Percentiles rank a stretch among this genome's conserved stretches.
These are phyloP conservation scores for Mycena chlorophos DNA, from an alignment of 768 basidiomycete genomes.

Conservation along the genomic window DNA sequence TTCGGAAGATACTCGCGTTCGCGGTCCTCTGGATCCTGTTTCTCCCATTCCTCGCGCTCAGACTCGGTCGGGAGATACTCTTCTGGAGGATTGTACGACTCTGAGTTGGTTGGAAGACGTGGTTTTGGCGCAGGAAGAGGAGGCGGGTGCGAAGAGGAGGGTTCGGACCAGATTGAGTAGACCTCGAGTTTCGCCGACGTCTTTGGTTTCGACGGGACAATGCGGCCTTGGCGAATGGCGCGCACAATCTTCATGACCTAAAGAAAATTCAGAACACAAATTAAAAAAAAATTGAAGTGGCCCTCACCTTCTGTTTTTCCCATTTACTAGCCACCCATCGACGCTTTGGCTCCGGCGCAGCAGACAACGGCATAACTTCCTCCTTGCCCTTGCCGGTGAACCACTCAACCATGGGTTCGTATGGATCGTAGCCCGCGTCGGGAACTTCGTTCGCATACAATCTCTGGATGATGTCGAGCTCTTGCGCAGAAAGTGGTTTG, in stretches of 20 bases:
- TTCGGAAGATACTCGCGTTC: slow-evolving; percentile 86
- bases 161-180: slow-evolving; percentile 88
- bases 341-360: slow-evolving; percentile 92
- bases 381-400: slow-evolving; percentile 96
- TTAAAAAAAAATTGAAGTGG: not conserved
- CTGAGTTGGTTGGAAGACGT: slow-evolving; percentile 85
- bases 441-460: slow-evolving; percentile 91
- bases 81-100: slow-evolving; percentile 97
- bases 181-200: slow-evolving; percentile 67
- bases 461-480: slow-evolving; percentile 91
- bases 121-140: slow-evolving; percentile 93
- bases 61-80: slow-evolving; percentile 89
- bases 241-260: slow-evolving; percentile 99
- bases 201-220: slow-evolving; percentile 86
- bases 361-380: slow-evolving; percentile 89
- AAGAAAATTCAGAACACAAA: slow-evolving; percentile 7
- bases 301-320: slow-evolving; percentile 95
- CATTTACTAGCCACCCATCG: slow-evolving; percentile 98
- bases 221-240: slow-evolving; percentile 94
- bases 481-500: slow-evolving; percentile 83
- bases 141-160: slow-evolving; percentile 72
- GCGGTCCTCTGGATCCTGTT: slow-evolving; percentile 82
- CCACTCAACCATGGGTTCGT: slow-evolving; percentile 93
- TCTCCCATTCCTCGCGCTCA: slow-evolving; percentile 83
- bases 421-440: slow-evolving; percentile 86